Evolutionary conservation across 2,329 filamentous ascomycete species (phyloP).

Genomic region (Beauveria caledonica): DNA sequence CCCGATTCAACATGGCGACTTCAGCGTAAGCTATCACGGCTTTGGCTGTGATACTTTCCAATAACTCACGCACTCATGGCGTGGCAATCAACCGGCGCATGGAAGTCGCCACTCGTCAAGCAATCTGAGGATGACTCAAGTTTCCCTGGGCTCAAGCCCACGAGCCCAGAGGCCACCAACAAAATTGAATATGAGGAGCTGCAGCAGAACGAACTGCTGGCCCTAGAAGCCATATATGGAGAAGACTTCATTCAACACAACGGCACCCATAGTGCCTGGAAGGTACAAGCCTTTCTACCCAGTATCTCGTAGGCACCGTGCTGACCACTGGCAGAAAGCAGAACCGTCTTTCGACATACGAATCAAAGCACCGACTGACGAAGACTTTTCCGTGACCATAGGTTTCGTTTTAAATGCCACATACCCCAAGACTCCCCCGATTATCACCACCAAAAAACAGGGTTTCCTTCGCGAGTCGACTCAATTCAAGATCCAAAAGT

Average conservation of each 20-base stretch:
- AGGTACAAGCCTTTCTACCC: conserved; percentile 44
- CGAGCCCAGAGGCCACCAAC: conserved; percentile 31
- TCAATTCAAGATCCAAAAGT: conserved; percentile 59
- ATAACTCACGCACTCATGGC: conserved; percentile 38
- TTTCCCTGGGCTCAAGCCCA: conserved; percentile 42
- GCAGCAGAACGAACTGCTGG: conserved; percentile 82
- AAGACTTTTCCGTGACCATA: conserved; percentile 63
- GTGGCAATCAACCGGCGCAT: conserved; percentile 39
- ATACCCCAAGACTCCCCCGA: conserved; percentile 77
- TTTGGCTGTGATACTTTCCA: conserved; percentile 42
- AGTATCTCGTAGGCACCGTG: conserved; percentile 12
- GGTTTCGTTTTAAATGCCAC: conserved; percentile 77
- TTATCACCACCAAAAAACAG: conserved; percentile 59
- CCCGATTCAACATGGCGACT: conserved; percentile 32
- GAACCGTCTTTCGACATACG: conserved; percentile 77
- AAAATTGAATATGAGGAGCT: conserved; percentile 69
- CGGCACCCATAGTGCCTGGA: conserved; percentile 70
- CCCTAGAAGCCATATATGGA: conserved; percentile 77
- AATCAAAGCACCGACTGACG: conserved; percentile 65
- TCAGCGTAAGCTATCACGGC: conserved; percentile 43
- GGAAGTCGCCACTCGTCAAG: conserved; percentile 38
- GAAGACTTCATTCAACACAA: conserved; percentile 77
- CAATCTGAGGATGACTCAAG: conserved; percentile 39
- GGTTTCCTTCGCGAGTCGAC: conserved; percentile 61
- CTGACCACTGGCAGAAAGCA: conserved; percentile 50